phyloP scores from a whole-genome alignment of 495 filamentous ascomycete genomes.

The Talaromyces proteolyticus region DNA sequence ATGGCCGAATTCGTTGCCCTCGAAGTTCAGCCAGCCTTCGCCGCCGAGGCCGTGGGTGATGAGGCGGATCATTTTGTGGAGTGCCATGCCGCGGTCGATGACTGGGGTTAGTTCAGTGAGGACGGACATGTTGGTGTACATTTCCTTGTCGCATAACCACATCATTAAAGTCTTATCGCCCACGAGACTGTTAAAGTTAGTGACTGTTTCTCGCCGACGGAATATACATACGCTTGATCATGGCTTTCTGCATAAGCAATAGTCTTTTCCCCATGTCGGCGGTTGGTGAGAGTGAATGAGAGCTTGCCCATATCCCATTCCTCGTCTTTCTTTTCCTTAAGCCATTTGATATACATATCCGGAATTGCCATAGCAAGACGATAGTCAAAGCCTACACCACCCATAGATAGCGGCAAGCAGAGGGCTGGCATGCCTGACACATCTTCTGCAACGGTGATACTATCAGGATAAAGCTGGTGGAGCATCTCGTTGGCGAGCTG shows the following conservation, averaged over 20 bases:
- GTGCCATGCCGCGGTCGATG: conserved; percentile 82
- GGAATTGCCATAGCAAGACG: conserved; percentile 96
- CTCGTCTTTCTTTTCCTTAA: conserved; percentile 88
- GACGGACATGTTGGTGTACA: conserved; percentile 96
- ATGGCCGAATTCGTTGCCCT: conserved; percentile 98
- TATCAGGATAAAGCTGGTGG: conserved; percentile 77
- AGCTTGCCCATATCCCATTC: conserved; percentile 91
- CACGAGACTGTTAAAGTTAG: conserved; percentile 64
- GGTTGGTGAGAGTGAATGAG: conserved; percentile 81
- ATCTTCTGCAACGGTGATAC: conserved; percentile 91
- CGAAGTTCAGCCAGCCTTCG: conserved; percentile 97
- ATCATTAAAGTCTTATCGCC: conserved; percentile 95
- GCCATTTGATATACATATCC: conserved; percentile 97
- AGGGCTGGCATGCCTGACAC: conserved; percentile 97
- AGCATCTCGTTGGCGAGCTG: conserved; percentile 97
- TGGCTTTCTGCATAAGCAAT: conserved; percentile 97
- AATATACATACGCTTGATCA: conserved; percentile 75
- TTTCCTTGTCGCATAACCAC: conserved; percentile 95
- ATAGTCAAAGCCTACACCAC: conserved; percentile 95
- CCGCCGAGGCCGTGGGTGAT: conserved; percentile 92
- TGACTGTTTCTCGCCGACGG: no score
- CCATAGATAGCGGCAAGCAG: conserved; percentile 76
- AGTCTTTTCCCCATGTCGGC: conserved; percentile 94
- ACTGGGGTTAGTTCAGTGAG: conserved; percentile 78
- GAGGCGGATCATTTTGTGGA: conserved; percentile 97